Evolutionary conservation across 2,329 filamentous ascomycete genomes (phyloP).

Genomic region (Pseudopithomyces maydicus): DNA sequence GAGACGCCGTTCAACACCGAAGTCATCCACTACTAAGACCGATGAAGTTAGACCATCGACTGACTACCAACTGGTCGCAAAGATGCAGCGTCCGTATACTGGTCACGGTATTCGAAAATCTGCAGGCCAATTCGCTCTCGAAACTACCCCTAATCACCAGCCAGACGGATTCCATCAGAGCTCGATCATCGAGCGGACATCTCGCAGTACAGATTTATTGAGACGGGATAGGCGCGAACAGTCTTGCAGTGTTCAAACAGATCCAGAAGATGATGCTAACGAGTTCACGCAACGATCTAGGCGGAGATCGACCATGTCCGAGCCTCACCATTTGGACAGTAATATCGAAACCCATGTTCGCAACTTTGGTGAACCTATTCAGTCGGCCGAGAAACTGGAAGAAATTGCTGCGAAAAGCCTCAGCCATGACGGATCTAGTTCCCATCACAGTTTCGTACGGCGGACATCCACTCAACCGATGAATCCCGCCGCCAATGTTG

Average conservation of each 20-base stretch:
- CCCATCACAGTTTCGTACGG: slow-evolving; percentile 16
- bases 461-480: slow-evolving; percentile 10
- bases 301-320: slow-evolving; percentile 11
- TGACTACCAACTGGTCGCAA: background rate
- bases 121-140: slow-evolving; percentile 8
- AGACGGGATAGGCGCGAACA: slow-evolving; percentile 10
- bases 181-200: background rate
- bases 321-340: slow-evolving; percentile 3
- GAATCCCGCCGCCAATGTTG: slow-evolving; percentile 14
- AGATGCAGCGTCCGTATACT: slow-evolving; percentile 19
- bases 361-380: slow-evolving; percentile 14
- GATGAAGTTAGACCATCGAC: slow-evolving; percentile 14
- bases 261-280: slow-evolving; percentile 8
- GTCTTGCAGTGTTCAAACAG: slow-evolving; percentile 18
- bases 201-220: background rate
- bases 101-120: slow-evolving; percentile 28
- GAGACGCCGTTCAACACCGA: slow-evolving; percentile 17
- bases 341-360: slow-evolving; percentile 7
- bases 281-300: slow-evolving; percentile 6
- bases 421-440: slow-evolving; percentile 32
- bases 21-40: slow-evolving; percentile 24
- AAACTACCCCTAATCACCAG: slow-evolving; percentile 2
- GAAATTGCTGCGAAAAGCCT: slow-evolving; percentile 19
- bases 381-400: slow-evolving; percentile 9
- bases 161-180: background rate